Evolutionary conservation across 768 basidiomycete species (phyloP).

Genomic region (Hysterangium stoloniferum): DNA sequence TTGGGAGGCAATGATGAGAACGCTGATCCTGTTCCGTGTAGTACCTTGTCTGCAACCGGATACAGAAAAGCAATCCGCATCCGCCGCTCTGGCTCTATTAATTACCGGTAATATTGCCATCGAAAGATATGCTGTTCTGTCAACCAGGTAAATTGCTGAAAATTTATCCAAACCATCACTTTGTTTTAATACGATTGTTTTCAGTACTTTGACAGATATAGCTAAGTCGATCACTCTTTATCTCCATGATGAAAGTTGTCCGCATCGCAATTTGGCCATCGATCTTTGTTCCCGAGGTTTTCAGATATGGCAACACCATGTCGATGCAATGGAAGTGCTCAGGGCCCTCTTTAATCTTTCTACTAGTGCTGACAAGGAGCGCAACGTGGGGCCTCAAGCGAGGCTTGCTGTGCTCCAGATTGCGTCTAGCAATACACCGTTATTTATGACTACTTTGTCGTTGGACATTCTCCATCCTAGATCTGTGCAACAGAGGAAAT

Average conservation of each 20-base stretch:
- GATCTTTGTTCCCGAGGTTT: slow-evolving; percentile 91
- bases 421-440: slow-evolving; percentile 69
- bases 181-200: slow-evolving; percentile 4
- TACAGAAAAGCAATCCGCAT: slow-evolving; percentile 48
- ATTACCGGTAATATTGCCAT: slow-evolving; percentile 78
- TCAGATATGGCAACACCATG: slow-evolving; percentile 88
- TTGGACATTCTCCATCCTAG: slow-evolving; percentile 80
- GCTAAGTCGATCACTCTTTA: slow-evolving; percentile 76
- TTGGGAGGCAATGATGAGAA: not conserved
- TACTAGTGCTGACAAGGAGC: slow-evolving; percentile 64
- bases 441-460: slow-evolving; percentile 92
- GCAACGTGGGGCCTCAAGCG: slow-evolving; percentile 68
- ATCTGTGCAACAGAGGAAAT: slow-evolving; percentile 69
- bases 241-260: slow-evolving; percentile 63
- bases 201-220: slow-evolving; percentile 72
- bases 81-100: slow-evolving; percentile 64
- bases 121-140: slow-evolving; percentile 70
- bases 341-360: slow-evolving; percentile 78
- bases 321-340: slow-evolving; percentile 84
- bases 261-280: slow-evolving; percentile 66
- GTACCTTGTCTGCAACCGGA: slow-evolving; percentile 58
- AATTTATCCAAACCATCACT: not conserved
- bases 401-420: slow-evolving; percentile 79
- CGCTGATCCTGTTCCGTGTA: slow-evolving; percentile 21
- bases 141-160: slow-evolving; percentile 46